These are phyloP conservation scores for Ophiostoma sp. DNA, from an alignment of 2,329 filamentous ascomycete genomes.

Conservation along the genomic window DNA sequence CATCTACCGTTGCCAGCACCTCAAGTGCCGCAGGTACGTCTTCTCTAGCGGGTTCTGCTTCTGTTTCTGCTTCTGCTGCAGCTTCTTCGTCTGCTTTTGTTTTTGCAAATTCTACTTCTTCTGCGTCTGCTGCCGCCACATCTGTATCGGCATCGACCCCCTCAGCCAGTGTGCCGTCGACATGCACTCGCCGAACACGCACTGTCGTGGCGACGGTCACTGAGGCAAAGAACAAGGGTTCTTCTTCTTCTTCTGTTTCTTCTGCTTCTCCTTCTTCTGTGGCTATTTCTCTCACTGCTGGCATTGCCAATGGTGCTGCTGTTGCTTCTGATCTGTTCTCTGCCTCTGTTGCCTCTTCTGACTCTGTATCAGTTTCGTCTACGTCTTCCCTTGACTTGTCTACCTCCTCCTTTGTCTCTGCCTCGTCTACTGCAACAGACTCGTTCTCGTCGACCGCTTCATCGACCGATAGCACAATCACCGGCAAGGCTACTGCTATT, in stretches of 20 bases:
- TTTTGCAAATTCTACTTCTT: neutral
- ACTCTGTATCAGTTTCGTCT: neutral
- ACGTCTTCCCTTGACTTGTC: neutral
- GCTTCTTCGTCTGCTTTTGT: neutral
- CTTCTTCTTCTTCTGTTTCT: neutral
- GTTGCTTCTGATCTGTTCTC: neutral
- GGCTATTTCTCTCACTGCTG: neutral
- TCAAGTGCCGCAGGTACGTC: neutral
- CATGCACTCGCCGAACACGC: neutral
- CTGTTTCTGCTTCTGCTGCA: neutral
- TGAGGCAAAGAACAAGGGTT: neutral
- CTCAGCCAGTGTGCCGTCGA: neutral
- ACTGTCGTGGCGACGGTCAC: neutral
- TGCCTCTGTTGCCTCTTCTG: neutral
- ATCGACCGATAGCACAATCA: neutral
- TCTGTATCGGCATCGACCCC: neutral
- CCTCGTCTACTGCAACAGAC: neutral
- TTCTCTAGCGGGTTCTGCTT: neutral
- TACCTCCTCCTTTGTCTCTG: neutral
- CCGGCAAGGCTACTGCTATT: conserved; percentile 19
- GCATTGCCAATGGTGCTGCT: neutral
- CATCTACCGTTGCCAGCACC: conserved; percentile 1
- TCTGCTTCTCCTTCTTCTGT: neutral
- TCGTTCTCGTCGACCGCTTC: neutral
- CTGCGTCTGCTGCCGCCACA: neutral